Evolutionary conservation across 1,139 yeast genomes (phyloP), one percentile per base, ranked within the genome.

Genomic region (Saccharomyces uvarum): DNA sequence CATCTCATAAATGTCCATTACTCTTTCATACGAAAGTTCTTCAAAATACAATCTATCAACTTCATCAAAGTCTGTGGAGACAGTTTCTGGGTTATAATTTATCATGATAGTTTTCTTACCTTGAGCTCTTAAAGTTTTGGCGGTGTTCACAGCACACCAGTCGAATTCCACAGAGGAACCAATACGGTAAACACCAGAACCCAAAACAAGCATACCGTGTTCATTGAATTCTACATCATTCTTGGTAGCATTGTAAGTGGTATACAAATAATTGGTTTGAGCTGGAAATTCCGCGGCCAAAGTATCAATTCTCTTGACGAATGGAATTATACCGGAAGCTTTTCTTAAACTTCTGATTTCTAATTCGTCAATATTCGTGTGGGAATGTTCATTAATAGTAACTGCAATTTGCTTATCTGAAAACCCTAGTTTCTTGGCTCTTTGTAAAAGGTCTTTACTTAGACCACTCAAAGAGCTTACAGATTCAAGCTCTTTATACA

Each of bases 281-380:
- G 99, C 99, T 51, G 99, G 99, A 83, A 93, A 93, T 74, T 93
- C 99, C 55, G 99, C 99, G 57, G 99, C 99, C 63, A 93, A 79
- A 52, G 99, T 93, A 72, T 93, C 99, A 68, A 93, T 93, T 75
- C 89, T 88, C 80, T 93, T 93, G 62, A 93, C 99, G 70, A 88
- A 90, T 63, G 99, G 99, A 59, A 83, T 77, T 67, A 93, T 84
- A 53, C 90, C 95, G 64, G 78, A 83, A 46, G 80, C 76, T 69
- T 87, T 85, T 77, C 97, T 84, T 62, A 80, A 79, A 32, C 81
- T 79, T 75, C 99, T 86, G 53, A 91, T 93, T 60, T 84, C 87
- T 58, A 85, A 75, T 75, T 91, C 98, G 52, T 75, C 72, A 16
- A 59, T 53, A 5, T 55, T 54, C 7, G 56, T 46, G 14, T 48